Base-by-base conservation (phyloP, 1,139 yeast genomes). In the Lodderomyces oxycetoniae region DNA sequence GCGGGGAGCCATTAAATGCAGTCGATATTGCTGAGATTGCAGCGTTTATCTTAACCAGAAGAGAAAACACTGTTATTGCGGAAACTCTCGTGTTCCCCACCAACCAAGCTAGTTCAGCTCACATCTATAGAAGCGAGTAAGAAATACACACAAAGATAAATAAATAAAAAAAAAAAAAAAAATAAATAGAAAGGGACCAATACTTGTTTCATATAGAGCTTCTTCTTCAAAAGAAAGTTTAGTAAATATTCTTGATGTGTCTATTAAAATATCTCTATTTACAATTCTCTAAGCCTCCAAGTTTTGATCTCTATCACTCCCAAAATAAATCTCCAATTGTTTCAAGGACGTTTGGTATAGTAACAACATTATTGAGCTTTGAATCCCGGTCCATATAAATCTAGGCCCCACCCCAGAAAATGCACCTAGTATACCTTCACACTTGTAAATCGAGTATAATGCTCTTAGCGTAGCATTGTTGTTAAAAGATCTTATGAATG, bases 321-420 rank as follows among this genome's bases (percentile, higher is more conserved):
- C 53, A 24, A 59, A 40, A 17, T 50, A 37, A 6, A 44, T 38
- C 40, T 63, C 69, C 32, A 74, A 55, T 25, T 62, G 57, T 45
- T 64, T 63, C 44, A 75, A 58, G 9, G 77, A 61, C 21, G 71
- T 55, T 46, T 91, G 98, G 59, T 91, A 91, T 32, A 89, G 65
- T 43, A 91, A 65, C 44, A 93, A 69, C 98, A 93, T 91, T 37
- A 91, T 83, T 42, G 96, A 85, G 57, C 96, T 86, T 57, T 91
- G 98, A 11, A 89, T 71, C 44, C 95, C 87, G 1, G 98, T 89
- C 98, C 98, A 91, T 6, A 91, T 85, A 44, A 89, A 79, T 42
- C 98, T 68, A 0, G 98, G 98, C 0, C 96, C 96, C 8, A 93
- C 96, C 1, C 98, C 98, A 24, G 91, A 77, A 59, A 91, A 89